A percentile compares a stretch with the other conserved stretches of the same genome.
These are phyloP conservation scores for Cucurbita ficifolia DNA, from an alignment of 306 rosid species.

Conservation along the genomic window DNA sequence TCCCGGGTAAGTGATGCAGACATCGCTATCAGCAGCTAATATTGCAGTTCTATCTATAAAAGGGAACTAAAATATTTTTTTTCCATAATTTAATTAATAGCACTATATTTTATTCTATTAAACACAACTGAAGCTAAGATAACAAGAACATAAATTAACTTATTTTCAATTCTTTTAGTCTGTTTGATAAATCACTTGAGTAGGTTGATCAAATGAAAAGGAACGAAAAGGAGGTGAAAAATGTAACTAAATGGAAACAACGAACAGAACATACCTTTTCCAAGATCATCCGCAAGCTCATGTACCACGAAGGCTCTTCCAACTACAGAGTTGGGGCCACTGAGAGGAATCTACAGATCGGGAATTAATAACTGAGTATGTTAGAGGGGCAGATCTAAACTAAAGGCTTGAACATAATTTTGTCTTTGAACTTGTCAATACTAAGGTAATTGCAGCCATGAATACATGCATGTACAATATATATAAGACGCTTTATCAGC, in stretches of 20 bases:
- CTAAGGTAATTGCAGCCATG: background rate
- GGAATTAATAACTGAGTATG: background rate
- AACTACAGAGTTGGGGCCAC: conserved; percentile 56
- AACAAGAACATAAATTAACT: background rate
- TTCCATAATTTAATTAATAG: background rate
- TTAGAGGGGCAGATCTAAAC: background rate
- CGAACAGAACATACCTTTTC: conserved; percentile 42
- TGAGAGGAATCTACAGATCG: conserved; percentile 48
- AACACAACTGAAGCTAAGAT: background rate
- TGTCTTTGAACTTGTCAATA: background rate
- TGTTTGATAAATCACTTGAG: background rate
- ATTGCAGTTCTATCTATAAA: background rate
- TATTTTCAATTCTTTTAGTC: background rate
- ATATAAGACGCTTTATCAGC: background rate
- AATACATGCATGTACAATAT: background rate
- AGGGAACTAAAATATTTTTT: background rate
- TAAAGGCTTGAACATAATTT: background rate
- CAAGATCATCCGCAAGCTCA: conserved; percentile 76
- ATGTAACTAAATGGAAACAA: background rate
- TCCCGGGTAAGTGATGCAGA: background rate
- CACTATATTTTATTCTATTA: background rate
- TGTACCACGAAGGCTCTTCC: conserved; percentile 90
- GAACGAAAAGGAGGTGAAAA: background rate
- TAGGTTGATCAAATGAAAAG: background rate
- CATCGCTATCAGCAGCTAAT: background rate